Conservation (phyloP, 2,329 filamentous ascomycete species). For the Sporothrix schenckii region DNA sequence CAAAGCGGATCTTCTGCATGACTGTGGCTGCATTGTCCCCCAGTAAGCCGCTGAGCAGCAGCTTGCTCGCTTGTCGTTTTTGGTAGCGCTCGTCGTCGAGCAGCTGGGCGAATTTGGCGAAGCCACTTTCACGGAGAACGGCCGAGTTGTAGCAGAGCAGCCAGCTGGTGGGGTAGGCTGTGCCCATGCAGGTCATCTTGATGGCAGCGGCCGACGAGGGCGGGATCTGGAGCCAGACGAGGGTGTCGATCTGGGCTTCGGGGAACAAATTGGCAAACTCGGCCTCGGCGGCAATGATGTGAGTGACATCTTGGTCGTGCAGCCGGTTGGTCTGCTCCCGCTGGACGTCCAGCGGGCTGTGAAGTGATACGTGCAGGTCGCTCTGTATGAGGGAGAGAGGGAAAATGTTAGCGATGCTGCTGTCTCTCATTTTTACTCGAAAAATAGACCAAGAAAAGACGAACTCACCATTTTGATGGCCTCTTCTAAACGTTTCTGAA, state of each 20-base stretch:
- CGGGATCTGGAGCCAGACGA: slow-evolving; percentile 34
- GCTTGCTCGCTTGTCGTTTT: not conserved
- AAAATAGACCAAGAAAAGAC: not conserved
- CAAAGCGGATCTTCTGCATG: slow-evolving; percentile 38
- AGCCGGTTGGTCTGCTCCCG: not conserved
- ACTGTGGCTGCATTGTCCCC: not conserved
- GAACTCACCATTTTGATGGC: slow-evolving; percentile 1
- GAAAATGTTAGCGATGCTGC: not conserved
- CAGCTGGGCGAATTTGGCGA: slow-evolving; percentile 31
- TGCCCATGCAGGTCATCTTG: slow-evolving; percentile 34
- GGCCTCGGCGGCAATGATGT: slow-evolving; percentile 33
- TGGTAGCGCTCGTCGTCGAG: slow-evolving; percentile 35
- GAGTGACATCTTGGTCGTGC: slow-evolving; percentile 30
- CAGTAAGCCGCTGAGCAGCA: slow-evolving; percentile 23
- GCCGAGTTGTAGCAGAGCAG: slow-evolving; percentile 34
- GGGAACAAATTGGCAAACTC: slow-evolving; percentile 34
- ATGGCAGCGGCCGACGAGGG: not conserved
- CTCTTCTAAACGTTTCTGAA: not conserved
- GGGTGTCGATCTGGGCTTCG: slow-evolving; percentile 32
- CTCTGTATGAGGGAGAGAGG: not conserved
- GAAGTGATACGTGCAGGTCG: not conserved
- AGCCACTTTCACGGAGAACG: slow-evolving; percentile 33
- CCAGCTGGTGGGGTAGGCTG: slow-evolving; percentile 29
- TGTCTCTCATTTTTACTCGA: not conserved
- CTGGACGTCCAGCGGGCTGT: not conserved